A percentile compares a stretch with the other conserved stretches of the same genome.
Evolutionary conservation across 768 basidiomycete genomes (phyloP).

Genomic region (Podaxis sp.): DNA sequence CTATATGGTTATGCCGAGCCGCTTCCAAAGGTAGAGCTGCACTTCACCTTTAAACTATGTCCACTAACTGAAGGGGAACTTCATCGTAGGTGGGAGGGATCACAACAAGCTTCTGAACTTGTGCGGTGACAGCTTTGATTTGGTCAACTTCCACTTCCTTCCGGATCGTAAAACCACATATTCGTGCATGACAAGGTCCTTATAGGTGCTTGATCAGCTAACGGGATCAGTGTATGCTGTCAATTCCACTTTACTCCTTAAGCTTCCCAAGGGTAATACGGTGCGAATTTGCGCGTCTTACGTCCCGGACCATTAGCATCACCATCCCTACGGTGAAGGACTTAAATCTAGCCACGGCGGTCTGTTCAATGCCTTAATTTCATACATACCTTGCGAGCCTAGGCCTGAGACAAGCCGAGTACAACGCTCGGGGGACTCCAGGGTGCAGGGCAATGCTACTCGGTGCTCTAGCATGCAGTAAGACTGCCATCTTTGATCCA

Average conservation of each 20-base stretch:
- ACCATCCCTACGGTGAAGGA: neutral
- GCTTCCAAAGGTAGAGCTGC: neutral
- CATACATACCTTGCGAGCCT: neutral
- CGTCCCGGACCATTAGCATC: too few relatives aligned
- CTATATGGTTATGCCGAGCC: conserved; percentile 28
- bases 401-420: neutral
- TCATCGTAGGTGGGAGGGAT: neutral
- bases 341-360: neutral
- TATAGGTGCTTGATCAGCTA: too few relatives aligned
- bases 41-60: neutral
- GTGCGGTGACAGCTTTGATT: conserved; percentile 34
- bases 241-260: neutral
- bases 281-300: neutral
- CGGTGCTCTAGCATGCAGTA: too few relatives aligned
- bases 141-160: conserved; percentile 39
- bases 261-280: neutral
- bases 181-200: conserved; percentile 36
- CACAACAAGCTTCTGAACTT: conserved; percentile 25
- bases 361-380: neutral
- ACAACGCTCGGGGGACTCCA: neutral
- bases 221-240: neutral
- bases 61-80: conserved; percentile 26
- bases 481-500: too few relatives aligned
- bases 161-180: conserved; percentile 20
- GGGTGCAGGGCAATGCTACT: neutral